phyloP scores from a whole-genome alignment of 2,329 filamentous ascomycete species.

The Penicillium glabrum region DNA sequence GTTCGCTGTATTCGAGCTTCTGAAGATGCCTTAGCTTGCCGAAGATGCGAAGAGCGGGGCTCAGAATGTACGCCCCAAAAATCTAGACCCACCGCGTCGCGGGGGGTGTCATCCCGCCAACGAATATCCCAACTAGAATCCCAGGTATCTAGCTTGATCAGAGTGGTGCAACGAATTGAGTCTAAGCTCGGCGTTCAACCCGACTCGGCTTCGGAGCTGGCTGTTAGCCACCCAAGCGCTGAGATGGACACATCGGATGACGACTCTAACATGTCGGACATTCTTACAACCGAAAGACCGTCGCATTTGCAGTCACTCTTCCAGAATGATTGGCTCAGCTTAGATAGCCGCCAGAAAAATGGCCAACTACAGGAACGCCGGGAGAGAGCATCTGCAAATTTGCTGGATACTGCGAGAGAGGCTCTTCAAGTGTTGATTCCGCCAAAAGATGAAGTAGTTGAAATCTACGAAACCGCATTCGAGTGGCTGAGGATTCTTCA shows the following conservation, averaged over 20 bases:
- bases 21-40: not conserved
- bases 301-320: not conserved
- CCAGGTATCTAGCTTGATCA: not conserved
- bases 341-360: not conserved
- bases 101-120: not conserved
- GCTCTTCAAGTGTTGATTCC: not conserved
- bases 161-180: not conserved
- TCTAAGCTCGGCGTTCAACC: not conserved
- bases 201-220: not conserved
- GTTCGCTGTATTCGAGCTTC: not conserved
- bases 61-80: not conserved
- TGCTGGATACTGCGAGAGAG: not conserved
- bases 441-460: not conserved
- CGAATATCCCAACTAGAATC: not conserved
- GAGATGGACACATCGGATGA: not conserved
- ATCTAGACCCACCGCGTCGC: not conserved
- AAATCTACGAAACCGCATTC: not conserved
- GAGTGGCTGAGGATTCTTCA: not conserved
- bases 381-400: not conserved
- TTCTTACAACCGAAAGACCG: not conserved
- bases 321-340: not conserved
- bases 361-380: not conserved
- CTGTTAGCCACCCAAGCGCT: not conserved
- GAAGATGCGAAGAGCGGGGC: not conserved
- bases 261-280: not conserved